Conservation (phyloP, 2,329 filamentous ascomycete genomes). For the Ceratocystis destructans region DNA sequence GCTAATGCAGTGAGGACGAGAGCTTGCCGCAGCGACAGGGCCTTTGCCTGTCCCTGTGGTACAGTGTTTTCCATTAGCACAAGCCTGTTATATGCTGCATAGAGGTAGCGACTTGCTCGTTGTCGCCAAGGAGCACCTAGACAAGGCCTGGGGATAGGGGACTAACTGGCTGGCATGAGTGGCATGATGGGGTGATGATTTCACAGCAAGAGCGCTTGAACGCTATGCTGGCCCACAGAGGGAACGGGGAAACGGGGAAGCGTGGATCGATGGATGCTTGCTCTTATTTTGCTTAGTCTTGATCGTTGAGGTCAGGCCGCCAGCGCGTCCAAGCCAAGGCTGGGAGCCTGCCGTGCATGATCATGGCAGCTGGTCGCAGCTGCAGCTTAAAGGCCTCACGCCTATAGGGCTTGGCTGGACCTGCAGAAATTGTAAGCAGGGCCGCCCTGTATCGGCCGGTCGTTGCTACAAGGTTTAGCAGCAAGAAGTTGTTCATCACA, state of each 20-base stretch:
- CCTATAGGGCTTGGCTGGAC: not conserved
- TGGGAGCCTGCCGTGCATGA: not conserved
- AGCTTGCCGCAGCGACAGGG: not conserved
- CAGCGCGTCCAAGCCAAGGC: not conserved
- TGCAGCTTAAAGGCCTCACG: not conserved
- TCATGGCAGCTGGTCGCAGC: not conserved
- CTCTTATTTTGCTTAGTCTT: not conserved
- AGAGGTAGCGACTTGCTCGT: not conserved
- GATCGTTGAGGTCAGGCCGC: not conserved
- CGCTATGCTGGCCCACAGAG: not conserved
- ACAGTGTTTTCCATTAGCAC: not conserved
- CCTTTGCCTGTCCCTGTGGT: not conserved
- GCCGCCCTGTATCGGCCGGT: conserved; percentile 2
- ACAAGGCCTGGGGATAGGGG: not conserved
- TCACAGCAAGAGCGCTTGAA: not conserved
- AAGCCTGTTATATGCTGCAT: not conserved
- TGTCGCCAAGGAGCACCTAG: not conserved
- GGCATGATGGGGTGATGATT: not conserved
- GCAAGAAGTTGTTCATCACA: not conserved
- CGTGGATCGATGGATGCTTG: not conserved
- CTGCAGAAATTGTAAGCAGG: conserved; percentile 2
- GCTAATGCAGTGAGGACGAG: not conserved
- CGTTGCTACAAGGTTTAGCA: not conserved
- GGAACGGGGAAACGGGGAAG: not conserved
- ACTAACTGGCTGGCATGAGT: not conserved